Evolutionary conservation across 1,284 basidiomycete genomes (phyloP).

Genomic region (Pseudozyma flocculosa): DNA sequence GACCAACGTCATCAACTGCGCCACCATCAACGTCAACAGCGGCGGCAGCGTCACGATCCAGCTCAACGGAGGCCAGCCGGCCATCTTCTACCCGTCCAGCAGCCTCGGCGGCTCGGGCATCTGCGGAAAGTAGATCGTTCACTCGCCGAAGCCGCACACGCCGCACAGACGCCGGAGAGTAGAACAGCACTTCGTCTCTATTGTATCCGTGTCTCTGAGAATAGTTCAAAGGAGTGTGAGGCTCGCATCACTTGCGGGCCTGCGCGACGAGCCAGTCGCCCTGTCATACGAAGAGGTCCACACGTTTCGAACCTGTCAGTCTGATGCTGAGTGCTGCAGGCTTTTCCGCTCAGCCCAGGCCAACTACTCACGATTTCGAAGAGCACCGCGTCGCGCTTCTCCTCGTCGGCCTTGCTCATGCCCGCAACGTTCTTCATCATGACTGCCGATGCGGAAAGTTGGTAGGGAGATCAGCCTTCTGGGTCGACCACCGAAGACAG

Average conservation of each 20-base stretch:
- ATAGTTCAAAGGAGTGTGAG: too few relatives aligned
- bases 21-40: conserved; percentile 61
- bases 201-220: too few relatives aligned
- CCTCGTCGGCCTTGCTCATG: conserved; percentile 36
- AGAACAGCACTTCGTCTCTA: too few relatives aligned
- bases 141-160: too few relatives aligned
- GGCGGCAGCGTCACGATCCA: conserved; percentile 59
- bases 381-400: conserved; percentile 39
- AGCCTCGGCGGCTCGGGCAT: conserved; percentile 8
- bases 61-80: conserved; percentile 9
- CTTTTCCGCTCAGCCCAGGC: too few relatives aligned
- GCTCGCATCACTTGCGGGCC: conserved; percentile 15
- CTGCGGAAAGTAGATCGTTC: conserved; percentile 3
- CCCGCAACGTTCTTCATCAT: conserved; percentile 58
- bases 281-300: not conserved
- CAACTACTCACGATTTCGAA: conserved; percentile 40
- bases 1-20: conserved; percentile 68
- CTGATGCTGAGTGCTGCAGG: too few relatives aligned
- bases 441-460: conserved; percentile 10
- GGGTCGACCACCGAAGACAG: too few relatives aligned
- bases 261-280: conserved; percentile 29
- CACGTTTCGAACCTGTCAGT: too few relatives aligned
- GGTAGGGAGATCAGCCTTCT: too few relatives aligned
- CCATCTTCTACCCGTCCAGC: conserved; percentile 9
- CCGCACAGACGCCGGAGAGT: too few relatives aligned